A percentile compares a stretch with the other conserved stretches of the same genome.
phyloP scores from a whole-genome alignment of 2,329 filamentous ascomycete genomes.

The Fusarium heterosporum region DNA sequence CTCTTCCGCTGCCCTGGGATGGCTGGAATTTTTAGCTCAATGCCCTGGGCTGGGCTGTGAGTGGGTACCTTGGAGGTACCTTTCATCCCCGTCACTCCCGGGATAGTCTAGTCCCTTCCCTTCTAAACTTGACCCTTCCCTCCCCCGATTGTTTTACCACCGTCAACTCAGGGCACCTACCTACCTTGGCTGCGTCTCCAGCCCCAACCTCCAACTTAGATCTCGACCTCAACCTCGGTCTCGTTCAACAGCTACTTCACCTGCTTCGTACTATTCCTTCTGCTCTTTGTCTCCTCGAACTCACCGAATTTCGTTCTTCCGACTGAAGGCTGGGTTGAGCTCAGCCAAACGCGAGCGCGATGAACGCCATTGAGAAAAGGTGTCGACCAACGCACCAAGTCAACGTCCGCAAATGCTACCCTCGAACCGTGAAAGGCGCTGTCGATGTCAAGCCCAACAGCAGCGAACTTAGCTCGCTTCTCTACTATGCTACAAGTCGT shows the following conservation, averaged over 20 bases:
- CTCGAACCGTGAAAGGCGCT: slow-evolving; percentile 88
- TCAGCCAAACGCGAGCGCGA: slow-evolving; percentile 50
- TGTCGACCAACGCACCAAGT: slow-evolving; percentile 97
- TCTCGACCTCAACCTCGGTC: slow-evolving; percentile 7
- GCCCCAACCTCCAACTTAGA: slow-evolving; percentile 12
- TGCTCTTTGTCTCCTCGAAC: not conserved
- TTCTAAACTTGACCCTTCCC: slow-evolving; percentile 36
- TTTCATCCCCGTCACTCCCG: slow-evolving; percentile 31
- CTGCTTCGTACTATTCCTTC: slow-evolving; percentile 8
- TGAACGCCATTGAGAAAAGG: slow-evolving; percentile 74
- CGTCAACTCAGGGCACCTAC: slow-evolving; percentile 30
- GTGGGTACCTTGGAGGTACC: slow-evolving; percentile 36
- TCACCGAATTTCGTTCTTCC: not conserved
- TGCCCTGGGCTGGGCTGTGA: not conserved
- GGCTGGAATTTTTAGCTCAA: slow-evolving; percentile 23
- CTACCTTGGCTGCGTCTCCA: slow-evolving; percentile 34
- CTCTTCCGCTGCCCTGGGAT: slow-evolving; percentile 30
- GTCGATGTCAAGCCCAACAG: slow-evolving; percentile 96
- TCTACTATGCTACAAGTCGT: slow-evolving; percentile 96
- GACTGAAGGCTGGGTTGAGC: slow-evolving; percentile 35
- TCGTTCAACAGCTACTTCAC: slow-evolving; percentile 9
- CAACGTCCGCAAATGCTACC: slow-evolving; percentile 95
- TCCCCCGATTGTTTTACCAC: slow-evolving; percentile 34
- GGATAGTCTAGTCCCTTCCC: slow-evolving; percentile 22
- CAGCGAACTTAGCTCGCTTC: slow-evolving; percentile 94